Evolutionary conservation across 164 flowering plant genomes (phyloP).

Genomic region (Kingdonia uniflora): DNA sequence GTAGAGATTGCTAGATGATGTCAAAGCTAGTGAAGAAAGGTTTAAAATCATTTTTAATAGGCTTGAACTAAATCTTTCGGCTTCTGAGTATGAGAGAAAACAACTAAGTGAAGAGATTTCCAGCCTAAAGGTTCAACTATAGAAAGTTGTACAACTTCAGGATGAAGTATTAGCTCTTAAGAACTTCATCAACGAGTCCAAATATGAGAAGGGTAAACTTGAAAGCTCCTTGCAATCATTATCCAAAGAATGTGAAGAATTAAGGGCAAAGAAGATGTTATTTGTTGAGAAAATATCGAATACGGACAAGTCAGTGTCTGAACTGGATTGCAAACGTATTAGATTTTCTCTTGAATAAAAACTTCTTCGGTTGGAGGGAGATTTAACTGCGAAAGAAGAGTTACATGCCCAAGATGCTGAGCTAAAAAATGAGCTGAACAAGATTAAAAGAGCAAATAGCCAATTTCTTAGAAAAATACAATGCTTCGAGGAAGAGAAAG

Average conservation of each 20-base stretch:
- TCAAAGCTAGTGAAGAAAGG: constrained; percentile 46
- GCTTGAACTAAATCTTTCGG: constrained; percentile 52
- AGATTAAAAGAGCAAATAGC: constrained; percentile 35
- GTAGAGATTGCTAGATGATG: constrained; percentile 30
- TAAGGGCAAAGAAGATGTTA: constrained; percentile 43
- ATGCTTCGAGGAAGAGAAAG: constrained; percentile 49
- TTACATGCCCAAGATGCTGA: constrained; percentile 39
- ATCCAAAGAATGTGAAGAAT: constrained; percentile 33
- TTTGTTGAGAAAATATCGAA: constrained; percentile 36
- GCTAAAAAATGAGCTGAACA: constrained; percentile 45
- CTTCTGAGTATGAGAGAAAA: constrained; percentile 47
- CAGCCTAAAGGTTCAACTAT: constrained; percentile 43
- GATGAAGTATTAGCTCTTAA: constrained; percentile 41
- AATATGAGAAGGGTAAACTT: constrained; percentile 41
- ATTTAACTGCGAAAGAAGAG: constrained; percentile 41
- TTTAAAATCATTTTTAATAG: constrained; percentile 23
- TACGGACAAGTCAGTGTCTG: constrained; percentile 35
- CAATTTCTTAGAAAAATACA: constrained; percentile 43
- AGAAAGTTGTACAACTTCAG: constrained; percentile 25
- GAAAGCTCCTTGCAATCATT: constrained; percentile 30
- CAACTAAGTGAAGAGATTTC: constrained; percentile 38
- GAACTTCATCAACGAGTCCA: constrained; percentile 28
- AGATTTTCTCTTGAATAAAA: constrained; percentile 42
- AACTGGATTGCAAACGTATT: constrained; percentile 34
- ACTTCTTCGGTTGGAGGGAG: constrained; percentile 45